Base-by-base conservation (phyloP, 768 basidiomycete genomes). In the Suillus discolor region DNA sequence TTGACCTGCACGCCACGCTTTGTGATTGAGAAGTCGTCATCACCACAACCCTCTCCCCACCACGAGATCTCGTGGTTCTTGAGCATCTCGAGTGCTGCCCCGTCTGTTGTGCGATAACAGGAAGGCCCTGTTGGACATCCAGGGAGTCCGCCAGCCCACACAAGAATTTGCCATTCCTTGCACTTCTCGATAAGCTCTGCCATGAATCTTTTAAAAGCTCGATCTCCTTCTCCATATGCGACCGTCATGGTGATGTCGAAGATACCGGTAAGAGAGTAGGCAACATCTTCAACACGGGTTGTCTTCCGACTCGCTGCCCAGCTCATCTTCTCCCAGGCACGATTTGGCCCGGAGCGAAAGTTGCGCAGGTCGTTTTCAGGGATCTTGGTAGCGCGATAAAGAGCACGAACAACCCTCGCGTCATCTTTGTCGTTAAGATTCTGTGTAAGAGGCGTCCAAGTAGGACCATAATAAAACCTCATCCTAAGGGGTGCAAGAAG, bases 281-380 rank as follows among this genome's bases (percentile, higher is more conserved):
- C 66, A 15, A 41, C 61, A 49, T 71, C 70, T 59, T 70, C 70
- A 23, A 59, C 49, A n/a, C 66, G 59, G 7, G 69, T 70, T 16
- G 69, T 70, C 28, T 57, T 69, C 39, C 69, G 49, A 16, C 49
- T 62, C 9, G 70, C 51, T 6, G 69, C 70, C 70, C 70, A 70
- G 13, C 23, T 61, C 45, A 71, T 49, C 28, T 57, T 65, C 49
- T 62, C 62, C 34, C 51, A 61, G 31, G 61, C 54, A 28, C 54
- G 44, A 36, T 62, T 49, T 38, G 49, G 45, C 23, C 68, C 63
- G 23, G 62, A 13, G 12, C 36, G n/a, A 45, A 62, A 62, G 51
- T 42, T 57, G 23, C 42, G 45, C n/a, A 67, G 38, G n/a, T 65
- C 54, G 12, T 61, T 45, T 9, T 8, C 45, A 9, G 66, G 54